phyloP scores from a whole-genome alignment of 768 basidiomycete species.

The Podaxis sp. region DNA sequence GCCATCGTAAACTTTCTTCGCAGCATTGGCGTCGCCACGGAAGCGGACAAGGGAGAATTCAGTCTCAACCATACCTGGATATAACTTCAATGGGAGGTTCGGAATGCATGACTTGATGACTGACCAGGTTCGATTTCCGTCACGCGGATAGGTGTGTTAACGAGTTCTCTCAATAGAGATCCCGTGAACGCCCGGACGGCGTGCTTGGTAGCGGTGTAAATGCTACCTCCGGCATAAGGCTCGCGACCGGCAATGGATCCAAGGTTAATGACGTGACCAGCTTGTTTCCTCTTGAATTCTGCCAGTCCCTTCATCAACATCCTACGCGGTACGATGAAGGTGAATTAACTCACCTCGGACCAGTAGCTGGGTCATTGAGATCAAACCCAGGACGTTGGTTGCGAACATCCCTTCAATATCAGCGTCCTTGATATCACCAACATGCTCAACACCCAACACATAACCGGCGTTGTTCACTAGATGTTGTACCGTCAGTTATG shows the following conservation, averaged over 20 bases:
- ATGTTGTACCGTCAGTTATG: background rate
- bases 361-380: slow-evolving; percentile 76
- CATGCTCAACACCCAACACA: slow-evolving; percentile 83
- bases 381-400: slow-evolving; percentile 82
- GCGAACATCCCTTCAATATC: slow-evolving; percentile 85
- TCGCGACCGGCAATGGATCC: slow-evolving; percentile 91
- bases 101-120: slow-evolving; percentile 19
- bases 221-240: slow-evolving; percentile 85
- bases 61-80: slow-evolving; percentile 42
- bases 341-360: slow-evolving; percentile 43
- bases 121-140: slow-evolving; percentile 91
- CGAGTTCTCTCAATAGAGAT: slow-evolving; percentile 80
- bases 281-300: slow-evolving; percentile 78
- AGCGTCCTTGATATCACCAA: slow-evolving; percentile 75
- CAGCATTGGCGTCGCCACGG: slow-evolving; percentile 78
- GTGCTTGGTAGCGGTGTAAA: slow-evolving; percentile 91
- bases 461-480: slow-evolving; percentile 77
- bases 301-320: background rate
- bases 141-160: slow-evolving; percentile 90
- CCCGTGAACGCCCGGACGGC: slow-evolving; percentile 87
- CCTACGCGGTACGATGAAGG: background rate
- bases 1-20: slow-evolving; percentile 90
- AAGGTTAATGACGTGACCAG: slow-evolving; percentile 91
- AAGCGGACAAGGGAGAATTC: slow-evolving; percentile 92
- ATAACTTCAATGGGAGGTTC: slow-evolving; percentile 3